Evolutionary conservation across 306 rosid species (phyloP), one percentile per base, ranked within the genome.

Genomic region (Alnus glutinosa): DNA sequence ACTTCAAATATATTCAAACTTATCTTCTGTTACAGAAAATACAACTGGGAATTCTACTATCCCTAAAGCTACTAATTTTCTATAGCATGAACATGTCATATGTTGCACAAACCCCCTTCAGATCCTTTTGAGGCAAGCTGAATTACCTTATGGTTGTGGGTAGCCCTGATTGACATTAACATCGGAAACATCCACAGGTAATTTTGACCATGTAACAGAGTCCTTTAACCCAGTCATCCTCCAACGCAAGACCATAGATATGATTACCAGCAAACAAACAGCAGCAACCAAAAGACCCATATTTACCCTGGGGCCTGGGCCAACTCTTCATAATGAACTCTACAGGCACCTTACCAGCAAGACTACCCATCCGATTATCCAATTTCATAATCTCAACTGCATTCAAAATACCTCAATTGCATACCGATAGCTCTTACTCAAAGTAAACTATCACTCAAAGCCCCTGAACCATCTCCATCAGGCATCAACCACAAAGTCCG

Each of bases 401-500:
- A 77, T 88, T 88, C 54, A 88, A 75, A 3, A 83, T 77, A 8
- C 88, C 91, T 75, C 88, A n/a, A 88, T 49, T 34, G 81, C 89
- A 61, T 89, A 72, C 0, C 90, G 59, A 36, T 87, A 11, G 69
- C 98, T 92, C 36, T 2, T 71, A 36, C 77, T 84, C 0, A 95
- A 91, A 39, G 90, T 10, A 92, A 62, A 36, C 80, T 62, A 13
- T 91, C 86, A 37, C 70, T 87, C 83, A 92, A 52, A 19, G 67
- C 71, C 78, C 82, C 89, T 0, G 52, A 42, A 30, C 63, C 69
- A n/a, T 72, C 85, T n/a, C 86, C 91, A 86, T 85, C n/a, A n/a
- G n/a, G n/a, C n/a, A n/a, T n/a, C 97, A 13, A 92, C 97, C 55
- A 92, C 87, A 30, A 87, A 91, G 77, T 92, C 98, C 0, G 85